Percentiles rank a stretch among this genome's conserved stretches.
These are phyloP conservation scores for Batkoa obscura DNA, from an alignment of 371 early-diverging fungal genomes.

Conservation along the genomic window DNA sequence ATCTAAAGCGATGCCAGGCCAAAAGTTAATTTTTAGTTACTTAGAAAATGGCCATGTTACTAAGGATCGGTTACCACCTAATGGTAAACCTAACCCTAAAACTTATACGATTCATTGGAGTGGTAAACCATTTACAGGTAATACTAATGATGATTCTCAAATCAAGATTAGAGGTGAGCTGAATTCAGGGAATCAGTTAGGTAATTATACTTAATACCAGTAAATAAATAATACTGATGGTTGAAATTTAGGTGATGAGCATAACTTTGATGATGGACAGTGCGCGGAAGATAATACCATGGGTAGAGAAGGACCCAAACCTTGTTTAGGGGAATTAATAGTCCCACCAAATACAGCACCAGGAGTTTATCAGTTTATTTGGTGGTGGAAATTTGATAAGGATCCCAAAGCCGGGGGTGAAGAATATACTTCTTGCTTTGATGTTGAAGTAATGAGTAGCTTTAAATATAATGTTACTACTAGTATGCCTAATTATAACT, in stretches of 20 bases:
- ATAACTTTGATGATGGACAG: constrained; percentile 5
- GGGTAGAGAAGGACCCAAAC: not conserved
- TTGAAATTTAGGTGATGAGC: not conserved
- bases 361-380: constrained; percentile 15
- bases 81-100: constrained; percentile 4
- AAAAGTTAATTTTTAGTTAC: constrained; percentile 12
- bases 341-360: constrained; percentile 11
- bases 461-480: not conserved
- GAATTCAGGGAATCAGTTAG: constrained; percentile 7
- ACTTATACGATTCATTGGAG: constrained; percentile 7
- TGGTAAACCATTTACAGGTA: constrained; percentile 12
- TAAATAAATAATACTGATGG: too few relatives aligned
- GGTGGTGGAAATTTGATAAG: constrained; percentile 21
- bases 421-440: constrained; percentile 19
- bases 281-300: constrained; percentile 6
- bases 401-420: constrained; percentile 11
- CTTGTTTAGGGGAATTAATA: constrained; percentile 13
- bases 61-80: constrained; percentile 11
- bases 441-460: constrained; percentile 10
- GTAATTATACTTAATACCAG: too few relatives aligned
- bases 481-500: too few relatives aligned
- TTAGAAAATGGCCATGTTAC: constrained; percentile 16
- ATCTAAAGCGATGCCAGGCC: constrained; percentile 11
- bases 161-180: constrained; percentile 10
- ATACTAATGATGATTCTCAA: constrained; percentile 3